Evolutionary conservation across 176 grass and related monocot genomes (phyloP).

Genomic region (Aegilops bicornis): DNA sequence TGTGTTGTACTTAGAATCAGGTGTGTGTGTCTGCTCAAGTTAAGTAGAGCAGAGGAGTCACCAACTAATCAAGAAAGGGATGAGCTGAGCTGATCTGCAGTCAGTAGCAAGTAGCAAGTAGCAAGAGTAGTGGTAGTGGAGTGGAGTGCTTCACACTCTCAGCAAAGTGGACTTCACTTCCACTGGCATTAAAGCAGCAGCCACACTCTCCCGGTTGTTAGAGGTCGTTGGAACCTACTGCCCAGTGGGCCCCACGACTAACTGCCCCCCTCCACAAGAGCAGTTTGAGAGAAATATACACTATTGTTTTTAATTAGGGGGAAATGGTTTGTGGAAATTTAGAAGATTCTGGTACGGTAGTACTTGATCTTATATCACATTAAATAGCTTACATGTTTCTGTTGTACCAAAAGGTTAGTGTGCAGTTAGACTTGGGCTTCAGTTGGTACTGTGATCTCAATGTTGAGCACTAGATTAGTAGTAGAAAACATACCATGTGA

Average conservation of each 20-base stretch:
- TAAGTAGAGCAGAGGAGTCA: not conserved
- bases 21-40: slow-evolving; percentile 25
- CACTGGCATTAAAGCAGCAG: slow-evolving; percentile 40
- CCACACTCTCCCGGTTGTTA: slow-evolving; percentile 20
- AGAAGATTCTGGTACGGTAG: not conserved
- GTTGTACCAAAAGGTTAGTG: not conserved
- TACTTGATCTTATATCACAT: not conserved
- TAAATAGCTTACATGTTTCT: not conserved
- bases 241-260: slow-evolving; percentile 6
- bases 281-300: no score
- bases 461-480: not conserved
- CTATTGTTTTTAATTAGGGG: not conserved
- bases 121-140: slow-evolving; percentile 1
- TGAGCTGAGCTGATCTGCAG: no score
- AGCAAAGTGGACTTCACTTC: slow-evolving; percentile 63
- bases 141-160: slow-evolving; percentile 61
- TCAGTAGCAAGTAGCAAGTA: not conserved
- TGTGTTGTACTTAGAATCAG: slow-evolving; percentile 5
- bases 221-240: slow-evolving; percentile 42
- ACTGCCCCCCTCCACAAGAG: not conserved
- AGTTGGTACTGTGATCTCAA: not conserved
- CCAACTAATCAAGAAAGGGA: not conserved
- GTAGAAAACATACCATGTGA: not conserved
- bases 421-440: not conserved
- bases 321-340: not conserved